Percentiles rank a stretch among this genome's conserved stretches.
These are phyloP conservation scores for Wickerhamiella hasegawae DNA, from an alignment of 805 yeast species.

Conservation along the genomic window DNA sequence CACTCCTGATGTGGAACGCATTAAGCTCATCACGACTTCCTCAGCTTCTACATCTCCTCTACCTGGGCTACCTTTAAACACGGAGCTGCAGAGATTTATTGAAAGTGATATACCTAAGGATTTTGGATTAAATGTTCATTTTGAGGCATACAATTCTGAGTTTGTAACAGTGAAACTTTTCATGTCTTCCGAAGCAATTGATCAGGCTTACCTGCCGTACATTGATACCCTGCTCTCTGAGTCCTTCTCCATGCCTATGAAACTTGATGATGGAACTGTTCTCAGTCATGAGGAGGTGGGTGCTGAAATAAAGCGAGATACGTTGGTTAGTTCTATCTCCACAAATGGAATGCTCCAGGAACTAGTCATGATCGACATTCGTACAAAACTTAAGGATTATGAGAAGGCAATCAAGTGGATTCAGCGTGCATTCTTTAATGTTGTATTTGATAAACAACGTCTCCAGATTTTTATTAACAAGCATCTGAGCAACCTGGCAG, in stretches of 20 bases:
- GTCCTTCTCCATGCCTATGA: conserved; percentile 58
- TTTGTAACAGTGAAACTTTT: conserved; percentile 55
- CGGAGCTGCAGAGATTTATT: conserved; percentile 13
- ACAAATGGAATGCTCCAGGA: conserved; percentile 54
- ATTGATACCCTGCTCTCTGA: conserved; percentile 46
- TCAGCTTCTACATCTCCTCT: conserved; percentile 41
- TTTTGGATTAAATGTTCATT: conserved; percentile 56
- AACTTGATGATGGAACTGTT: conserved; percentile 39
- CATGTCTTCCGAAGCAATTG: conserved; percentile 39
- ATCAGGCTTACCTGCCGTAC: conserved; percentile 40
- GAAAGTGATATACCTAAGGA: conserved; percentile 17
- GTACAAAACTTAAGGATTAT: conserved; percentile 49
- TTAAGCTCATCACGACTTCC: conserved; percentile 52
- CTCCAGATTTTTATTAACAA: conserved; percentile 51
- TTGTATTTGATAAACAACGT: conserved; percentile 58
- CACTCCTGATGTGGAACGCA: conserved; percentile 58
- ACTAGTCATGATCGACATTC: conserved; percentile 41
- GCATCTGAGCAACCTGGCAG: conserved; percentile 42
- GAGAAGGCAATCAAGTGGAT: conserved; percentile 63
- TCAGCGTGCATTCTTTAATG: conserved; percentile 41
- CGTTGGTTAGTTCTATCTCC: conserved; percentile 37
- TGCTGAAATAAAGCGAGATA: conserved; percentile 52
- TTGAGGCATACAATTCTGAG: conserved; percentile 66
- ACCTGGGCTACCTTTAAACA: conserved; percentile 2
- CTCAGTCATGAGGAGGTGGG: conserved; percentile 67